These are phyloP conservation scores for Laguncularia racemosa DNA, from an alignment of 345 rosid genomes.

Conservation along the genomic window DNA sequence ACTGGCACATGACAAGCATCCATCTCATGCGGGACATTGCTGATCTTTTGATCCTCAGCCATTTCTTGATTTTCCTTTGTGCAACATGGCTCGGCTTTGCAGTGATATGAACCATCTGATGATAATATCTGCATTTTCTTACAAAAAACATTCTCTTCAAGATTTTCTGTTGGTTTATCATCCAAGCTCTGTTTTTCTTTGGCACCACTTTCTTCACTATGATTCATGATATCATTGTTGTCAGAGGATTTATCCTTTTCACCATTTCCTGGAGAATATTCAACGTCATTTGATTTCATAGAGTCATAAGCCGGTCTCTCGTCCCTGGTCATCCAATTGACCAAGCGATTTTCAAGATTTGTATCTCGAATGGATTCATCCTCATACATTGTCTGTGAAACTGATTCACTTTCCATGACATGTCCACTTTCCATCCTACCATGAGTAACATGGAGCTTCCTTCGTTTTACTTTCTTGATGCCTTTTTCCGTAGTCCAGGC, in stretches of 20 bases:
- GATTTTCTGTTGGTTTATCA: no score
- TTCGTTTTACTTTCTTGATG: no score
- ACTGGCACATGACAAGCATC: background rate
- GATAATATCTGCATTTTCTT: no score
- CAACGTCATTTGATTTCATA: constrained; percentile 19
- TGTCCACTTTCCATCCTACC: constrained; percentile 13
- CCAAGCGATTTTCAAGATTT: constrained; percentile 15
- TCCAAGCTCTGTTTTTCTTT: no score
- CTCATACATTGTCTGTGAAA: constrained; percentile 11
- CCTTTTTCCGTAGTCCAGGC: no score
- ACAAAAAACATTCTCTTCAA: no score
- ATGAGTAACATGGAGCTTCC: background rate
- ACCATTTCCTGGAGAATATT: constrained; percentile 16
- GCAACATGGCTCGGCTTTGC: no score
- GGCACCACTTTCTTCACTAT: constrained; percentile 11
- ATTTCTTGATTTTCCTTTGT: constrained; percentile 7
- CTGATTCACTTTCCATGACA: constrained; percentile 8
- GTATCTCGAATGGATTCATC: constrained; percentile 1
- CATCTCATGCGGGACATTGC: no score
- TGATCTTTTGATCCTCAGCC: background rate
- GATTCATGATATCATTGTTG: constrained; percentile 14
- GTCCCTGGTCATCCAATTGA: constrained; percentile 40
- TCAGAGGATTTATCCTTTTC: constrained; percentile 19
- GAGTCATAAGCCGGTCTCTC: constrained; percentile 18
- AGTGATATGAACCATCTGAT: no score